Base-by-base conservation (phyloP, 495 filamentous ascomycete genomes). In the Elasticomyces elasticus region DNA sequence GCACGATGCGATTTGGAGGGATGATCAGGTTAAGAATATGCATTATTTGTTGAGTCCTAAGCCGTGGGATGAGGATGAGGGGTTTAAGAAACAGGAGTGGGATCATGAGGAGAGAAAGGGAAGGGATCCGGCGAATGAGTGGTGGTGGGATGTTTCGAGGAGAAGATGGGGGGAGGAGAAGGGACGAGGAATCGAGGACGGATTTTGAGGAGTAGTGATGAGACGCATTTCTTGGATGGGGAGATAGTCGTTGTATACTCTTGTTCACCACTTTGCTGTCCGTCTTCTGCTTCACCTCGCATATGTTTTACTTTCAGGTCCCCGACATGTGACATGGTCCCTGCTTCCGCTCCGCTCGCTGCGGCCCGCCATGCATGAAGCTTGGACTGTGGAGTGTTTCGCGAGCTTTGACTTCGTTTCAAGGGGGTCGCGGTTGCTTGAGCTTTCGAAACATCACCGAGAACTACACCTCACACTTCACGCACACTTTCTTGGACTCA, bases 31-130 rank as follows among this genome's bases (percentile, higher is more conserved):
- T 17, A 88, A 85, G 74, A 87, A 86, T 64, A 64, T 90, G 17
- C 87, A 92, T 65, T 90, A 85, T 61, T 83, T 94, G 22, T 63
- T 92, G n/a, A 74, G 71, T 26, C 84, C 83, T 24, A 92, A 94
- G 67, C 87, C 87, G 23, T 91, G 87, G 87, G 80, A 89, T 62
- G 78, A 85, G 66, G 47, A 17, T 1, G 59, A 58, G 50, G 59
- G 54, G 47, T 43, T 27, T 27, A 67, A 69, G 63, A 58, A 71
- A 38, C 66, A 35, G 48, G 25, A 37, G 28, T 37, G 48, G 30
- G 30, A 40, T 51, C 10, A 15, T 2, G 48, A 69, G 63, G 56
- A 71, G 42, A 72, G 69, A 25, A 60, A 74, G 51, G 64, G 70
- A 52, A 61, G 64, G 45, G 71, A 85, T 64, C 71, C 77, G 59